A percentile compares a stretch with the other conserved stretches of the same genome.
Evolutionary conservation across 305 asterid species (phyloP).

Genomic region (Ajuga reptans): DNA sequence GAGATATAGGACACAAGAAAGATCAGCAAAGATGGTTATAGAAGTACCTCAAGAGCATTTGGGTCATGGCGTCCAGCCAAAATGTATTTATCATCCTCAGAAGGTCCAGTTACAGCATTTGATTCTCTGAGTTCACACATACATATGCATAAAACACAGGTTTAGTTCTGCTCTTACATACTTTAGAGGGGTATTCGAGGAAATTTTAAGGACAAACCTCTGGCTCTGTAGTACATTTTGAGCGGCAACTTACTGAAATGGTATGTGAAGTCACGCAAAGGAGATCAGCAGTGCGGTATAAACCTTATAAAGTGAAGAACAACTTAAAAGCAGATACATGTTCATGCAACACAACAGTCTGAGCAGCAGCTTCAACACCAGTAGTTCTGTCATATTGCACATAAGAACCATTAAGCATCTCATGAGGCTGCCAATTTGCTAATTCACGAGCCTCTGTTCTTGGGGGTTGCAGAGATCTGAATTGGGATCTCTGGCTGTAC

Average conservation of each 20-base stretch:
- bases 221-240: constrained; percentile 65
- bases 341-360: constrained; percentile 68
- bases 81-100: constrained; percentile 46
- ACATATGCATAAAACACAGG: background rate
- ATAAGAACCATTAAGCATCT: constrained; percentile 27
- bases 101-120: constrained; percentile 32
- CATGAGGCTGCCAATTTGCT: constrained; percentile 11
- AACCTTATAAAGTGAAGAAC: constrained; percentile 8
- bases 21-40: background rate
- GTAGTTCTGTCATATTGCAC: constrained; percentile 28
- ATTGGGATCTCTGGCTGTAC: constrained; percentile 6
- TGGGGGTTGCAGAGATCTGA: constrained; percentile 7
- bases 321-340: constrained; percentile 44
- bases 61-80: constrained; percentile 74
- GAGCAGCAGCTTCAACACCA: constrained; percentile 71
- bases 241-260: constrained; percentile 72
- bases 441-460: constrained; percentile 13
- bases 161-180: constrained; percentile 1
- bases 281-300: constrained; percentile 12
- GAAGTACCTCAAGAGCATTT: constrained; percentile 69
- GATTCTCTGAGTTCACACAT: constrained; percentile 49
- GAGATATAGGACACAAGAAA: background rate
- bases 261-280: constrained; percentile 12
- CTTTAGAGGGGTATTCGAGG: background rate
- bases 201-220: constrained; percentile 46